Conservation (phyloP, 345 rosid genomes). For the Populus pruinosa region DNA sequence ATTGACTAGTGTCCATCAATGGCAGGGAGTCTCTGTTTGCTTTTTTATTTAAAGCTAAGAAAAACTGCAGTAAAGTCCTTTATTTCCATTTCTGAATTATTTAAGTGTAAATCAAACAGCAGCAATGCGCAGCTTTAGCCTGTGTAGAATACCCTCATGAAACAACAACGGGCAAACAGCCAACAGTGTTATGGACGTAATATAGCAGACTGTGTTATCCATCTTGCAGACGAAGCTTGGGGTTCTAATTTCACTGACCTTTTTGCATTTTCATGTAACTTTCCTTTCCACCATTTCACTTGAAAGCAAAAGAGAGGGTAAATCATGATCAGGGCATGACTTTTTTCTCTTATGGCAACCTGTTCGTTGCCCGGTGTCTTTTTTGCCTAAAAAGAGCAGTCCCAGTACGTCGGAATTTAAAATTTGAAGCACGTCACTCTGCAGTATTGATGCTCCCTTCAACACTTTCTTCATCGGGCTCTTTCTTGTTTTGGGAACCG, state of each 20-base stretch:
- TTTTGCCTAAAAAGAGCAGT: neutral
- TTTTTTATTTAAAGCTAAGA: neutral
- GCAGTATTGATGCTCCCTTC: too few relatives aligned
- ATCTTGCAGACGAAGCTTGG: neutral
- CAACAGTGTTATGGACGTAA: neutral
- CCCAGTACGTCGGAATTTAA: neutral
- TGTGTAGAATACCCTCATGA: too few relatives aligned
- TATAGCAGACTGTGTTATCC: neutral
- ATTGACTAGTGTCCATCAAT: conserved; percentile 20
- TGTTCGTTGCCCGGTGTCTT: neutral
- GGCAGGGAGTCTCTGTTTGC: conserved; percentile 1
- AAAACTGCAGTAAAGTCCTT: neutral
- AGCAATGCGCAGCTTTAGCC: neutral
- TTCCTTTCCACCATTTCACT: conserved; percentile 11
- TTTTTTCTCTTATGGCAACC: neutral
- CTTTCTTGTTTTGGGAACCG: too few relatives aligned
- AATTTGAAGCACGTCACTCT: neutral
- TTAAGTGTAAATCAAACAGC: neutral
- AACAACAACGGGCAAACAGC: neutral
- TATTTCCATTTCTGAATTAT: neutral
- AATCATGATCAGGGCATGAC: neutral
- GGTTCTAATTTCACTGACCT: neutral
- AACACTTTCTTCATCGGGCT: too few relatives aligned
- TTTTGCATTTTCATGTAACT: neutral
- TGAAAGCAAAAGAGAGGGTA: neutral